phyloP scores from a whole-genome alignment of 2,329 filamentous ascomycete genomes.

The Colletotrichum endophyticum region DNA sequence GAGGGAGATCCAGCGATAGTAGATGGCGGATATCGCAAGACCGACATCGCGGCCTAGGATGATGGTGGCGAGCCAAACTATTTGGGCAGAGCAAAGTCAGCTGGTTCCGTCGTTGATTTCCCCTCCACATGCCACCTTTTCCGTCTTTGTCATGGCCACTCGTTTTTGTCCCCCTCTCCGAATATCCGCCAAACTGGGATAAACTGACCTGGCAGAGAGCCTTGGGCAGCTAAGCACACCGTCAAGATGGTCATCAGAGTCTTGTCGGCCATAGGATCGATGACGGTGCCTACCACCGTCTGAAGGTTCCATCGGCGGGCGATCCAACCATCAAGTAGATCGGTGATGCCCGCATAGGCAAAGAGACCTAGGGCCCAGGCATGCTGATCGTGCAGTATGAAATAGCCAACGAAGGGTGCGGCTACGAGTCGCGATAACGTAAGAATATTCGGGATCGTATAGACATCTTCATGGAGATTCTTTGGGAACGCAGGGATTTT shows the following conservation, averaged over 20 bases:
- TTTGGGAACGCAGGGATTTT: conserved; percentile 4
- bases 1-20: conserved; percentile 94
- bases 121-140: not conserved
- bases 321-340: conserved; percentile 93
- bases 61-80: conserved; percentile 85
- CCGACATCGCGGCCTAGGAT: conserved; percentile 89
- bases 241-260: conserved; percentile 92
- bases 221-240: conserved; percentile 82
- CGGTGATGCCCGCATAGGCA: conserved; percentile 88
- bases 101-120: not conserved
- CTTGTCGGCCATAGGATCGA: conserved; percentile 98
- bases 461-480: conserved; percentile 81
- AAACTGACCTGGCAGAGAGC: conserved; percentile 74
- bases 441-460: conserved; percentile 92
- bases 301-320: conserved; percentile 85
- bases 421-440: conserved; percentile 85
- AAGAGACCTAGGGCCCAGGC: conserved; percentile 84
- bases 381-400: conserved; percentile 84
- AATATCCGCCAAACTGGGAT: not conserved
- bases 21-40: conserved; percentile 84
- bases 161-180: not conserved
- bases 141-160: not conserved
- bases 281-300: conserved; percentile 92
- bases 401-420: conserved; percentile 86
- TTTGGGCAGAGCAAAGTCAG: not conserved